Percentiles rank a stretch among this genome's conserved stretches.
These are phyloP conservation scores for Batkoa obscura DNA, from an alignment of 371 early-diverging fungal species.

Conservation along the genomic window DNA sequence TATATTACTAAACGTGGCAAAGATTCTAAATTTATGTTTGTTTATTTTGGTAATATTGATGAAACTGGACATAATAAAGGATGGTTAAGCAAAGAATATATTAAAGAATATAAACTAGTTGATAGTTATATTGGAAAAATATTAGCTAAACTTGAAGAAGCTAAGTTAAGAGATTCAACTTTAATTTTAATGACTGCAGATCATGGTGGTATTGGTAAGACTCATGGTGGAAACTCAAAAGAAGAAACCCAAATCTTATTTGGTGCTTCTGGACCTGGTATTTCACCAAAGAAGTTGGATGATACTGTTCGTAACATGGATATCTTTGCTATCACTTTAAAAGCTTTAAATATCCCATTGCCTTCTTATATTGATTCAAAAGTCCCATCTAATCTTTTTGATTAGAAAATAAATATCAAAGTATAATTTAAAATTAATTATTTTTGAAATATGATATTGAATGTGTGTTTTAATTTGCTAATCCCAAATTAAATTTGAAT, in stretches of 20 bases:
- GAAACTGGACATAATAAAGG: slow-evolving; percentile 6
- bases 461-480: too few species aligned
- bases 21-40: slow-evolving; percentile 3
- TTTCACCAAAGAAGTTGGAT: neutral
- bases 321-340: neutral
- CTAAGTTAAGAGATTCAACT: neutral
- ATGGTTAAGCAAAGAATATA: slow-evolving; percentile 2
- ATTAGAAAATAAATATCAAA: neutral
- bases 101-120: neutral
- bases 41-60: slow-evolving; percentile 7
- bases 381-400: neutral
- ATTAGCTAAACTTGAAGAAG: slow-evolving; percentile 1
- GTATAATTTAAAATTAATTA: too few species aligned
- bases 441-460: too few species aligned
- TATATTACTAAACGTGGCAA: neutral
- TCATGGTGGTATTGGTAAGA: slow-evolving; percentile 7
- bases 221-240: slow-evolving; percentile 7
- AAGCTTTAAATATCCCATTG: neutral
- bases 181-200: slow-evolving; percentile 9
- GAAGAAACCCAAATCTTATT: slow-evolving; percentile 4
- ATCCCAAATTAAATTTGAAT: too few species aligned
- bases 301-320: neutral
- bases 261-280: slow-evolving; percentile 2
- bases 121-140: slow-evolving; percentile 3
- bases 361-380: neutral